These are phyloP conservation scores for Gleditsia sinensis DNA, from an alignment of 306 rosid genomes.

Conservation along the genomic window DNA sequence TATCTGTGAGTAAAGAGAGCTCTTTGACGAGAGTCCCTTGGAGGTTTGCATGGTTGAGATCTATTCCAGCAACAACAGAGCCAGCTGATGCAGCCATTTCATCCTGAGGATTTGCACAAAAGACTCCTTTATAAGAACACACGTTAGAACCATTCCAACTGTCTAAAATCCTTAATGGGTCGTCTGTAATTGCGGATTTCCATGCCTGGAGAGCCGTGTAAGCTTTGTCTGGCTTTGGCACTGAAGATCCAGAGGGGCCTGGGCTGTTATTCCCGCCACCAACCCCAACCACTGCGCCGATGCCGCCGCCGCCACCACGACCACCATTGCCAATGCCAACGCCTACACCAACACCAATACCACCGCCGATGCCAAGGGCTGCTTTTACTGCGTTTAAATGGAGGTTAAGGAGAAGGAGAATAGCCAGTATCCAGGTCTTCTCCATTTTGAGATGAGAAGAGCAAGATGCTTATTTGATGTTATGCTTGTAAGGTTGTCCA, in stretches of 20 bases:
- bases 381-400: conserved; percentile 40
- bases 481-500: conserved; percentile 47
- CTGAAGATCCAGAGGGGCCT: conserved; percentile 48
- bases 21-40: conserved; percentile 78
- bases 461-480: conserved; percentile 29
- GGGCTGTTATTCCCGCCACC: conserved; percentile 67
- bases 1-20: conserved; percentile 68
- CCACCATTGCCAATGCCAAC: conserved; percentile 30
- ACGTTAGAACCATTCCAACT: conserved; percentile 81
- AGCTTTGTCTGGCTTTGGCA: conserved; percentile 54
- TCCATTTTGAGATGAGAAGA: conserved; percentile 56
- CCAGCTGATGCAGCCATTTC: conserved; percentile 40
- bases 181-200: conserved; percentile 88
- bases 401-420: conserved; percentile 31
- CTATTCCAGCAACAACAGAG: conserved; percentile 72
- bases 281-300: conserved; percentile 62
- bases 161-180: conserved; percentile 61
- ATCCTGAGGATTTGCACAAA: conserved; percentile 60
- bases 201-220: conserved; percentile 84
- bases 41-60: conserved; percentile 94
- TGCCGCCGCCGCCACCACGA: conserved; percentile 49
- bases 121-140: conserved; percentile 88
- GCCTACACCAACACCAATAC: conserved; percentile 48
- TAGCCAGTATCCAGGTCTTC: conserved; percentile 43
- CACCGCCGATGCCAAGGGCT: conserved; percentile 46